A percentile compares a stretch with the other conserved stretches of the same genome.
These are phyloP conservation scores for Dalbergia oliveri DNA, from an alignment of 306 rosid species.

Conservation along the genomic window DNA sequence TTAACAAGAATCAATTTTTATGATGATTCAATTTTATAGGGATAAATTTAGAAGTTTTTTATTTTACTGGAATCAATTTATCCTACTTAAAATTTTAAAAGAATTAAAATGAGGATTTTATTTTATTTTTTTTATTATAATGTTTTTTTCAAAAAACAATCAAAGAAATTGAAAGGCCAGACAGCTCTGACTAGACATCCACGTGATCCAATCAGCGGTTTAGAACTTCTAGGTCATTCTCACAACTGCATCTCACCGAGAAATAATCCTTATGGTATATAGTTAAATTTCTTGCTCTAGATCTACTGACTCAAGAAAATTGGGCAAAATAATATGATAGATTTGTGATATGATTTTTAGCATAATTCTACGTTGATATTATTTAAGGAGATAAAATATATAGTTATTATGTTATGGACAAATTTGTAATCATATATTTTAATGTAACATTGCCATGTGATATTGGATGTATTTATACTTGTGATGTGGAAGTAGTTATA, in stretches of 20 bases:
- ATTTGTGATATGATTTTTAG: conserved; percentile 10
- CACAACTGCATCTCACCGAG: conserved; percentile 28
- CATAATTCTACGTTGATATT: not conserved
- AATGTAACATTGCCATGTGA: not conserved
- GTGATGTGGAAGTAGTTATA: not conserved
- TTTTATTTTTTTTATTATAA: not conserved
- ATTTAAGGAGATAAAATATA: not conserved
- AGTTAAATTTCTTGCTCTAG: conserved; percentile 14
- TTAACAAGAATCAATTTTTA: too few relatives aligned
- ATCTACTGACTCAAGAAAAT: conserved; percentile 16
- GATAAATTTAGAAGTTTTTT: too few relatives aligned
- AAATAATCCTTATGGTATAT: not conserved
- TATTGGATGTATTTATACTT: not conserved
- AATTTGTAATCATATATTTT: not conserved
- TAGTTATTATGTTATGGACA: not conserved
- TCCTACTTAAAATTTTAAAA: too few relatives aligned
- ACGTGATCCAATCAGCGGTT: conserved; percentile 67
- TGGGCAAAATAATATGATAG: not conserved
- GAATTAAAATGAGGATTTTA: too few relatives aligned
- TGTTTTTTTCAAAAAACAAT: not conserved
- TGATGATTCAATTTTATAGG: too few relatives aligned
- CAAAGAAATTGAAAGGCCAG: conserved; percentile 33
- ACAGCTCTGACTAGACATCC: conserved; percentile 57
- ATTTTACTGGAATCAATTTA: too few relatives aligned
- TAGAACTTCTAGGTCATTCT: conserved; percentile 62